Base-by-base conservation (phyloP, 352 stramenopile species). In the Globisporangium spinosum region DNA sequence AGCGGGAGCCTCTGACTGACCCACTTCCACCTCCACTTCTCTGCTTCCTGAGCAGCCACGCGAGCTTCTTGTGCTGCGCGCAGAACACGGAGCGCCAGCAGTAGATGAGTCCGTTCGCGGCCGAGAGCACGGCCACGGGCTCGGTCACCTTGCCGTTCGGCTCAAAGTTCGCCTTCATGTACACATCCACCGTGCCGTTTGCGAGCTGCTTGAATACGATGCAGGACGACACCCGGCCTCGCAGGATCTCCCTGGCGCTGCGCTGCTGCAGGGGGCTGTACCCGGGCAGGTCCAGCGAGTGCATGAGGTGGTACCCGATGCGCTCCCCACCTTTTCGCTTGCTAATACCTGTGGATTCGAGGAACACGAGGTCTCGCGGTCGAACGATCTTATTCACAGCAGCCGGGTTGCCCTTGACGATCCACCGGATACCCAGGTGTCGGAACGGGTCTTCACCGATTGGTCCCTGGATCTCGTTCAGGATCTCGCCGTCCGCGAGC, bases 221-320 rank as follows among this genome's bases (percentile, higher is more conserved):
- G 51, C 74, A 82, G 29, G 76, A 72, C 8, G 77, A 87, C 56
- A 86, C 71, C 27, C 82, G 77, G n/a, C 73, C 75, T 2, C 82
- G 78, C 51, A 86, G 54, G 53, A 88, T 76, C 27, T 76, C 38
- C 63, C 63, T 34, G 73, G 60, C 1, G 63, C 72, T 22, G 25
- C 53, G 23, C 25, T 74, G 62, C 35, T 75, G 62, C 32, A 87
- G 75, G 49, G 61, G 72, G 8, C 70, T 70, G 56, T 77, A 75
- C 8, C 76, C 67, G 0, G 75, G 68, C 35, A 87, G 47, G 25
- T 70, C 76, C 5, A 85, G 58, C 17, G 77, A 84, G 67, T 84
- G 74, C 20, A 73, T 76, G 61, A 82, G 74, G 54, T 62, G 73
- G 65, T 84, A 87, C 10, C 76, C 79, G 25, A 82, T 65, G 45